A percentile compares a stretch with the other conserved stretches of the same genome.
These are phyloP conservation scores for Aspergillus steynii DNA, from an alignment of 495 filamentous ascomycete genomes.

Conservation along the genomic window DNA sequence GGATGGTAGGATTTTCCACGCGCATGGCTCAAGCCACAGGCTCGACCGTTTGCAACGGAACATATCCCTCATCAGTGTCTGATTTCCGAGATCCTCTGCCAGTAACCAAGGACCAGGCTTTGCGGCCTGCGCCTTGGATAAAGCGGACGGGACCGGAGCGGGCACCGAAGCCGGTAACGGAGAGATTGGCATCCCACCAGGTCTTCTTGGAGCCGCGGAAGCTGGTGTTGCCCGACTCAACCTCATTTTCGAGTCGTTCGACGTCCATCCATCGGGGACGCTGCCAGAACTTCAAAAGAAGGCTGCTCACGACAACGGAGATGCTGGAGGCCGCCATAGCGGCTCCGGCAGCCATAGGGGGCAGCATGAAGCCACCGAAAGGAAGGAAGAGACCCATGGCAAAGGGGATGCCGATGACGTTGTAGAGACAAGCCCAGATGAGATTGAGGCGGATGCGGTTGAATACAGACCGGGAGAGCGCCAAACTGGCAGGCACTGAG, in stretches of 20 bases:
- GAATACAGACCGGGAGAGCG: constrained; percentile 85
- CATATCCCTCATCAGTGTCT: constrained; percentile 42
- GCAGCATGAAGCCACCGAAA: constrained; percentile 81
- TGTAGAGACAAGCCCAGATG: constrained; percentile 89
- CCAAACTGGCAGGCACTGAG: constrained; percentile 81
- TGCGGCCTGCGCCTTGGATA: constrained; percentile 17
- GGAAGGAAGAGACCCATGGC: constrained; percentile 94
- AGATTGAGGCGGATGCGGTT: constrained; percentile 91
- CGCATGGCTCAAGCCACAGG: constrained; percentile 27
- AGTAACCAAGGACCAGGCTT: constrained; percentile 31
- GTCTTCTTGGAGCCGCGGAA: constrained; percentile 20
- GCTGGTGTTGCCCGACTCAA: constrained; percentile 15
- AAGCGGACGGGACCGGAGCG: constrained; percentile 23
- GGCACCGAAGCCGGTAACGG: constrained; percentile 18
- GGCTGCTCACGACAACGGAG: constrained; percentile 80
- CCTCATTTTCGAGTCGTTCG: constrained; percentile 58
- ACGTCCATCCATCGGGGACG: constrained; percentile 88
- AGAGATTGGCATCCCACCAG: constrained; percentile 38
- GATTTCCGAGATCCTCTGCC: constrained; percentile 24
- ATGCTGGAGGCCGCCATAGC: constrained; percentile 93
- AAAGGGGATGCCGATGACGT: constrained; percentile 87
- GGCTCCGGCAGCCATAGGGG: constrained; percentile 90
- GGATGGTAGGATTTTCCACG: not conserved
- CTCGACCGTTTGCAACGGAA: constrained; percentile 47
- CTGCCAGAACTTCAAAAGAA: constrained; percentile 85